Evolutionary conservation across 2,329 filamentous ascomycete genomes (phyloP).

Genomic region (Claviceps pusilla): DNA sequence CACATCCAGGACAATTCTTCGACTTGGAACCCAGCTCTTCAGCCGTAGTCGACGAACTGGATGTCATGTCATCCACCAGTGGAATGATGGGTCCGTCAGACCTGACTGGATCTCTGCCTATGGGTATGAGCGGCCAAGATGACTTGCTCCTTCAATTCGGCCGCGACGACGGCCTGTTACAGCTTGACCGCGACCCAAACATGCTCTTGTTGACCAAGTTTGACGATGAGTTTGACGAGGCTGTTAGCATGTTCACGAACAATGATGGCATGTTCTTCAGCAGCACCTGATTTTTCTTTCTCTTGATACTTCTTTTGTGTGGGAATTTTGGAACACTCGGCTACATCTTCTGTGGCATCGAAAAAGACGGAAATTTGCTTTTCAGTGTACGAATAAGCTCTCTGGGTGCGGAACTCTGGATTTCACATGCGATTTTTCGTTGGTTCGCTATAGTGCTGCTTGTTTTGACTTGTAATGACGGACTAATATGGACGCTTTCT

Average conservation of each 20-base stretch:
- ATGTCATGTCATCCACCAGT: slow-evolving; percentile 15
- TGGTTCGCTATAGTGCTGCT: not conserved
- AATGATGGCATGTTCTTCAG: slow-evolving; percentile 39
- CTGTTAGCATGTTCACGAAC: slow-evolving; percentile 36
- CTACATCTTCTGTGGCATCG: slow-evolving; percentile 2
- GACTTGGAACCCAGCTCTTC: slow-evolving; percentile 27
- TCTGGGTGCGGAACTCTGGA: not conserved
- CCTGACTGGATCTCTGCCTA: slow-evolving; percentile 19
- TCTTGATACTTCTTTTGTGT: not conserved
- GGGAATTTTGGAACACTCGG: not conserved
- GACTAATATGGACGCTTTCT: slow-evolving; percentile 1
- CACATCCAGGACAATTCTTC: slow-evolving; percentile 34
- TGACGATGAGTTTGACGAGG: slow-evolving; percentile 36
- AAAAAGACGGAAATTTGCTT: slow-evolving; percentile 2
- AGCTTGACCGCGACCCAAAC: slow-evolving; percentile 29
- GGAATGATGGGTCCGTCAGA: slow-evolving; percentile 18
- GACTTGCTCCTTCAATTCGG: slow-evolving; percentile 30
- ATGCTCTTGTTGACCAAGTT: slow-evolving; percentile 39
- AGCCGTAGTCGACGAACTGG: slow-evolving; percentile 16
- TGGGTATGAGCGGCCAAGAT: slow-evolving; percentile 24
- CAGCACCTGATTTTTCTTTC: slow-evolving; percentile 12
- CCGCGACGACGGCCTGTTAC: slow-evolving; percentile 26
- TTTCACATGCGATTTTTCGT: not conserved
- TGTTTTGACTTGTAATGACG: not conserved
- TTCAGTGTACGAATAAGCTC: slow-evolving; percentile 5